phyloP scores from a whole-genome alignment of 31 red algal genomes.

The Endocladia muricata region DNA sequence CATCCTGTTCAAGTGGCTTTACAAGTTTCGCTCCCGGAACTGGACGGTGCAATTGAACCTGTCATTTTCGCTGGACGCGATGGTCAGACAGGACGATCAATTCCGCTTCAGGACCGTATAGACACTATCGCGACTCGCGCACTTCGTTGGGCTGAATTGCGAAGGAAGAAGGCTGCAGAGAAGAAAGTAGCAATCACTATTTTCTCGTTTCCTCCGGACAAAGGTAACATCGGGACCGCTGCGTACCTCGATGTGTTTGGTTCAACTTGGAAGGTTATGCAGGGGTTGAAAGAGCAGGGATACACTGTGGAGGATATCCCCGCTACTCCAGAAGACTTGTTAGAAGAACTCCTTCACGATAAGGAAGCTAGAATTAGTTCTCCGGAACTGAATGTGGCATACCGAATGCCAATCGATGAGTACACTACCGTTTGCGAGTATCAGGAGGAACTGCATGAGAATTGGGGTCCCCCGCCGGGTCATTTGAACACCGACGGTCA shows the following conservation, averaged over 20 bases:
- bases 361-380: constrained; percentile 90
- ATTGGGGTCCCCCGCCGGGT: constrained; percentile 97
- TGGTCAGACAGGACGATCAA: constrained; percentile 93
- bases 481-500: constrained; percentile 94
- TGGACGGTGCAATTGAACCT: constrained; percentile 97
- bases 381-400: constrained; percentile 96
- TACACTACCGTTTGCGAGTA: constrained; percentile 80
- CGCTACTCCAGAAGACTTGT: constrained; percentile 57
- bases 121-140: constrained; percentile 68
- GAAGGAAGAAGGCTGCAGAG: constrained; percentile 72
- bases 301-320: constrained; percentile 90
- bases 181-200: constrained; percentile 98
- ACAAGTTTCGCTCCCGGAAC: constrained; percentile 93
- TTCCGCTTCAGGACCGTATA: constrained; percentile 93
- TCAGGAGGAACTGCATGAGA: constrained; percentile 80
- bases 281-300: constrained; percentile 70
- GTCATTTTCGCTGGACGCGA: constrained; percentile 96
- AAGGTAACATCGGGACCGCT: constrained; percentile 99
- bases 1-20: constrained; percentile 98
- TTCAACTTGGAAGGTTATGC: constrained; percentile 82
- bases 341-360: constrained; percentile 94
- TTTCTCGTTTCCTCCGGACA: constrained; percentile 99
- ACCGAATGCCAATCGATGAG: constrained; percentile 91
- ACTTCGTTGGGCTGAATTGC: constrained; percentile 90
- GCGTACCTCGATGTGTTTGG: constrained; percentile 99